Conservation (phyloP, 305 asterid species). For the Caryopteris hybrid region DNA sequence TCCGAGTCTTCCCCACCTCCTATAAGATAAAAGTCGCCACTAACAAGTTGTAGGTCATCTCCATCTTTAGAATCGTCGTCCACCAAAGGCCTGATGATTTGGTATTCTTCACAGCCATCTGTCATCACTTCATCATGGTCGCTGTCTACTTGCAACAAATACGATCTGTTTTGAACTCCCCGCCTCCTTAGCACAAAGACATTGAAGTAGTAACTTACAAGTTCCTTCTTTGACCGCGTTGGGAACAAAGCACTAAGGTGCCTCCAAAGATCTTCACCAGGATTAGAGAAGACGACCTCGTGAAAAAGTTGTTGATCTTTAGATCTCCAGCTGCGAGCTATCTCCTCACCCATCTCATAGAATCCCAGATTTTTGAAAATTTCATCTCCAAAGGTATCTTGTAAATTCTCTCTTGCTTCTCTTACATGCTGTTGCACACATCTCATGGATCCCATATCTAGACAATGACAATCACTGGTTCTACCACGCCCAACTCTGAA, state of each 20-base stretch:
- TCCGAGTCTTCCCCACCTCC: slow-evolving; percentile 33
- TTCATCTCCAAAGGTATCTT: slow-evolving; percentile 41
- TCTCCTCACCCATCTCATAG: slow-evolving; percentile 65
- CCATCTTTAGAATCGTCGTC: no score
- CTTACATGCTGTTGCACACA: slow-evolving; percentile 64
- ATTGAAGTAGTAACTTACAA: slow-evolving; percentile 74
- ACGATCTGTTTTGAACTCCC: slow-evolving; percentile 63
- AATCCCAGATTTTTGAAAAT: slow-evolving; percentile 55
- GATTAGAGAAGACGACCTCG: slow-evolving; percentile 51
- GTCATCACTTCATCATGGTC: slow-evolving; percentile 73
- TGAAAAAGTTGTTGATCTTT: slow-evolving; percentile 55
- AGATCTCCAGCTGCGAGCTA: slow-evolving; percentile 50
- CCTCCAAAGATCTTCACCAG: slow-evolving; percentile 65
- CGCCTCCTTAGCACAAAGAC: slow-evolving; percentile 69
- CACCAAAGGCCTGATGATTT: not conserved
- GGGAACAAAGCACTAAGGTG: slow-evolving; percentile 48
- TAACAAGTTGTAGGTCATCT: not conserved
- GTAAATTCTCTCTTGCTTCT: slow-evolving; percentile 59
- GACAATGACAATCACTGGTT: slow-evolving; percentile 40
- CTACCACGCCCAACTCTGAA: slow-evolving; percentile 40
- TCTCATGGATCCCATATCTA: slow-evolving; percentile 59
- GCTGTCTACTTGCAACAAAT: slow-evolving; percentile 54
- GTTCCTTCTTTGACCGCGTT: slow-evolving; percentile 46
- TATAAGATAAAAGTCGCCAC: slow-evolving; percentile 16
- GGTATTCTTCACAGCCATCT: slow-evolving; percentile 18